Conservation (phyloP, 164 flowering plant species). For the Taxillus chinensis region DNA sequence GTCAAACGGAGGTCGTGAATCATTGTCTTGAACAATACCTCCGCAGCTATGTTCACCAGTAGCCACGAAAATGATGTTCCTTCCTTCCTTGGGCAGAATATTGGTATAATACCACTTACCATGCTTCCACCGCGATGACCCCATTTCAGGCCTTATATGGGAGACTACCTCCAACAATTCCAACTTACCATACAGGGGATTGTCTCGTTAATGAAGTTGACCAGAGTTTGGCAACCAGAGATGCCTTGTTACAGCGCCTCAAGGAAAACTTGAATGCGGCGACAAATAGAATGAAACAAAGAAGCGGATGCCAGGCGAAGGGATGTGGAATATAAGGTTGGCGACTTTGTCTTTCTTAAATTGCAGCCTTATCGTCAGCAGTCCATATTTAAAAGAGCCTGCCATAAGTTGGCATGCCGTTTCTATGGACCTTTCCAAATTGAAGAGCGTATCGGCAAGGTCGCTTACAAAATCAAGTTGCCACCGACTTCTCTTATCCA, state of each 20-base stretch:
- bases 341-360: neutral
- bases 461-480: neutral
- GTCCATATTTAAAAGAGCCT: neutral
- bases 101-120: slow-evolving; percentile 1
- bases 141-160: neutral
- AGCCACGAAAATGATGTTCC: neutral
- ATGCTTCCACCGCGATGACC: neutral
- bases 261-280: neutral
- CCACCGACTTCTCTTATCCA: neutral
- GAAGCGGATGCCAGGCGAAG: neutral
- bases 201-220: neutral
- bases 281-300: neutral
- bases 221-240: neutral
- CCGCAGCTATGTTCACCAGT: too few relatives aligned
- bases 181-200: neutral
- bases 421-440: neutral
- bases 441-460: too few relatives aligned
- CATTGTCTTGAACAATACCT: neutral
- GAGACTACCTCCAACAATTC: neutral
- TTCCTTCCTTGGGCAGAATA: neutral
- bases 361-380: neutral
- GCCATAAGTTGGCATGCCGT: neutral
- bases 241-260: neutral
- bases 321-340: neutral
- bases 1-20: neutral